A percentile compares a stretch with the other conserved stretches of the same genome.
phyloP scores from a whole-genome alignment of 2,329 filamentous ascomycete species.

The Colletotrichum truncatum region DNA sequence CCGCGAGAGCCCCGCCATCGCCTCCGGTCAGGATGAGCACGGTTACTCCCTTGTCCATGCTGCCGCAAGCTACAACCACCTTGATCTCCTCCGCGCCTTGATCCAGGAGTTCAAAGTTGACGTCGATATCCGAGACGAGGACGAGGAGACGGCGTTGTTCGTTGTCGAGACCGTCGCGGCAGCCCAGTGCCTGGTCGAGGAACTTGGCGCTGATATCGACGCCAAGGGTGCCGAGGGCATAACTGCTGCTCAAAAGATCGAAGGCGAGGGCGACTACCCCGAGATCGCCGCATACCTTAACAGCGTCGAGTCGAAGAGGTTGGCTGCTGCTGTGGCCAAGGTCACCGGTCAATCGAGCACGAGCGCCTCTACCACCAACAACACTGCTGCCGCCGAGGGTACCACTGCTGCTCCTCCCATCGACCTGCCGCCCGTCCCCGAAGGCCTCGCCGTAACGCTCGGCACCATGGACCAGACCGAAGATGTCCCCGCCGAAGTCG shows the following conservation, averaged over 20 bases:
- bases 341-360: slow-evolving; percentile 41
- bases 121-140: slow-evolving; percentile 86
- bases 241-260: slow-evolving; percentile 84
- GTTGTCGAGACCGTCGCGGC: slow-evolving; percentile 85
- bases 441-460: slow-evolving; percentile 81
- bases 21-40: slow-evolving; percentile 84
- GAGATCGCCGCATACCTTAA: slow-evolving; percentile 77
- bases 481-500: slow-evolving; percentile 70
- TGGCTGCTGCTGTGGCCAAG: slow-evolving; percentile 37
- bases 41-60: slow-evolving; percentile 96
- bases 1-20: slow-evolving; percentile 77
- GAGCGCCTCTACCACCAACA: slow-evolving; percentile 25
- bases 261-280: slow-evolving; percentile 80
- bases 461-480: slow-evolving; percentile 75
- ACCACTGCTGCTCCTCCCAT: slow-evolving; percentile 36
- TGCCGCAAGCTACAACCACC: slow-evolving; percentile 90
- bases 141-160: slow-evolving; percentile 94
- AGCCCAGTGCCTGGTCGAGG: slow-evolving; percentile 82
- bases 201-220: slow-evolving; percentile 75
- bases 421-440: slow-evolving; percentile 71
- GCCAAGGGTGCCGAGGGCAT: slow-evolving; percentile 77
- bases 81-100: slow-evolving; percentile 79
- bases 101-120: slow-evolving; percentile 81
- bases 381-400: not conserved
- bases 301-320: slow-evolving; percentile 41